phyloP scores from a whole-genome alignment of 192 early-diverging fungal species.

The Coemansia brasiliensis region DNA sequence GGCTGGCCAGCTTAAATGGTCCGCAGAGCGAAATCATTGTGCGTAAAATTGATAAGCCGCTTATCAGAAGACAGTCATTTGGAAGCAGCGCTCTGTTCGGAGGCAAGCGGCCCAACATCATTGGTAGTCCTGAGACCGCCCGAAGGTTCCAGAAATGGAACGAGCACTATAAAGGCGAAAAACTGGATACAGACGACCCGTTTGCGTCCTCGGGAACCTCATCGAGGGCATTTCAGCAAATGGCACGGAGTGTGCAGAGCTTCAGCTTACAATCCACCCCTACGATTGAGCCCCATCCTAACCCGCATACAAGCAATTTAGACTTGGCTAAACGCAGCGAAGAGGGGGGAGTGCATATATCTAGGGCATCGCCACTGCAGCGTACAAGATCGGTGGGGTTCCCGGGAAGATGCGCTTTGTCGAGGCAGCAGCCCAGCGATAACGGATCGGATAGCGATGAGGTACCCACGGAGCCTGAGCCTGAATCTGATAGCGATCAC shows the following conservation, averaged over 20 bases:
- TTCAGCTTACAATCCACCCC: no score
- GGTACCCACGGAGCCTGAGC: constrained; percentile 35
- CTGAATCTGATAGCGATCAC: constrained; percentile 17
- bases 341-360: no score
- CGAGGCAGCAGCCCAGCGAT: not conserved
- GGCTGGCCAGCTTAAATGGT: constrained; percentile 9
- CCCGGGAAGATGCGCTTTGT: no score
- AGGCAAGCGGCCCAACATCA: not conserved
- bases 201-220: not conserved
- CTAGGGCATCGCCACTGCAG: not conserved
- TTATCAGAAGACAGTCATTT: not conserved
- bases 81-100: no score
- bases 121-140: constrained; percentile 11
- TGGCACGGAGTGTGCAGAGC: constrained; percentile 5
- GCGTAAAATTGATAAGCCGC: not conserved
- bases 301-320: no score
- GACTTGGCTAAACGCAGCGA: no score
- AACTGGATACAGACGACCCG: constrained; percentile 5
- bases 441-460: constrained; percentile 14
- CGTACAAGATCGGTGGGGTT: no score
- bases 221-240: not conserved
- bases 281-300: no score
- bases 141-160: constrained; percentile 41
- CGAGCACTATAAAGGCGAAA: constrained; percentile 35
- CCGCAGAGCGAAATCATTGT: constrained; percentile 9